phyloP scores from a whole-genome alignment of 2,329 filamentous ascomycete genomes.

The Pestalotiopsis sp. region DNA sequence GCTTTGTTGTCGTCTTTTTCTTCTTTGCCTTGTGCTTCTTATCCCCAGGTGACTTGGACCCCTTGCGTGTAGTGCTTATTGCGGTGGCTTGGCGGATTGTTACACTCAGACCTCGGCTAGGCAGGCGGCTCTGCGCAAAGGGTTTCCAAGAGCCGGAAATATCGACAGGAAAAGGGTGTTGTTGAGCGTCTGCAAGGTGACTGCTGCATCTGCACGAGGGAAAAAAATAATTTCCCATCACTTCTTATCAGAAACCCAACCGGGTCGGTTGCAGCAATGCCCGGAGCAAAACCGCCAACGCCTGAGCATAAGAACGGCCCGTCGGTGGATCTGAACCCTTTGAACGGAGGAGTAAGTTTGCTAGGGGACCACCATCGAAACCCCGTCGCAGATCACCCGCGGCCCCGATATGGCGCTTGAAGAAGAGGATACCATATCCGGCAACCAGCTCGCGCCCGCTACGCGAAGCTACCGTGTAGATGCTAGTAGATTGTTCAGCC shows the following conservation, averaged over 20 bases:
- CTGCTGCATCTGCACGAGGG: neutral
- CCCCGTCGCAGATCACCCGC: neutral
- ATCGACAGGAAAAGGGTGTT: neutral
- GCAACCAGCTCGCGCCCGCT: neutral
- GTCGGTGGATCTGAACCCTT: neutral
- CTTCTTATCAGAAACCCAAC: neutral
- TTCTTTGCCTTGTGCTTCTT: neutral
- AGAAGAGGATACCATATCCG: neutral
- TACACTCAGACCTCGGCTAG: neutral
- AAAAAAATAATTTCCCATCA: neutral
- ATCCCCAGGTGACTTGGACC: neutral
- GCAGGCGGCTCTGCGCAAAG: neutral
- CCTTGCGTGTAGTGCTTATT: neutral
- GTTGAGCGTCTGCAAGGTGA: neutral
- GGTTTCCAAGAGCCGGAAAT: neutral
- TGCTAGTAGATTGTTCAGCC: neutral
- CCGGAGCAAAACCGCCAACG: neutral
- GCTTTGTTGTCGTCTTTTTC: neutral
- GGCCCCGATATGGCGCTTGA: neutral
- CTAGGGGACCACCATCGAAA: neutral
- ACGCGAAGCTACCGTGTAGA: neutral
- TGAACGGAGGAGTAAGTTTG: neutral
- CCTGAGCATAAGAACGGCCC: neutral
- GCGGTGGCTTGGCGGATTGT: neutral
- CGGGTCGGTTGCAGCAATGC: neutral